Evolutionary conservation across 1,284 basidiomycete genomes (phyloP).

Genomic region (Singerocomus rubriflavus): DNA sequence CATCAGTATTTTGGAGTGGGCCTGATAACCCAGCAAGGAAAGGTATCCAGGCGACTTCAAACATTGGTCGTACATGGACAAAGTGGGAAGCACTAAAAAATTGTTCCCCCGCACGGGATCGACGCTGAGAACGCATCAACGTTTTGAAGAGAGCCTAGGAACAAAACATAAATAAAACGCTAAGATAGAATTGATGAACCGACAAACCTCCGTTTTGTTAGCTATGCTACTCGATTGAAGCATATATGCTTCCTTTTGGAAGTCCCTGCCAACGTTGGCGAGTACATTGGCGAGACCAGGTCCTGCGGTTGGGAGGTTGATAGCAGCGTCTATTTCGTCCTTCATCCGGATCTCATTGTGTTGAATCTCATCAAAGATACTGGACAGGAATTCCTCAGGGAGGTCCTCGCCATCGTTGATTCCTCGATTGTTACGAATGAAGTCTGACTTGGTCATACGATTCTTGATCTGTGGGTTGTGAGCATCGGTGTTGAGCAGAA

Average conservation of each 20-base stretch:
- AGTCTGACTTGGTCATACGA: slow-evolving; percentile 88
- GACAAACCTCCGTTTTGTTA: slow-evolving; percentile 83
- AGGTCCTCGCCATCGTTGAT: slow-evolving; percentile 90
- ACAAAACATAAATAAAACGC: not conserved
- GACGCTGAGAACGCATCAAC: slow-evolving; percentile 84
- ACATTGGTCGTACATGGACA: slow-evolving; percentile 95
- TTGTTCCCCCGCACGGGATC: slow-evolving; percentile 72
- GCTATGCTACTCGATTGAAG: slow-evolving; percentile 94
- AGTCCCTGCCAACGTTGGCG: slow-evolving; percentile 85
- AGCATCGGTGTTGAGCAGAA: slow-evolving; percentile 94
- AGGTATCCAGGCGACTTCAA: slow-evolving; percentile 97
- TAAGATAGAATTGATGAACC: not conserved
- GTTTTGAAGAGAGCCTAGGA: slow-evolving; percentile 82
- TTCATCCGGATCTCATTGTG: slow-evolving; percentile 96
- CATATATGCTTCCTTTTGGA: slow-evolving; percentile 93
- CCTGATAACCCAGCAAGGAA: slow-evolving; percentile 92
- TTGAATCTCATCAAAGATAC: slow-evolving; percentile 87
- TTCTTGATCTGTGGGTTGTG: slow-evolving; percentile 92
- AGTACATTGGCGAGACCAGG: slow-evolving; percentile 79
- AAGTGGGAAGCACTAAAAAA: slow-evolving; percentile 95
- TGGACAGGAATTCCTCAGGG: slow-evolving; percentile 76
- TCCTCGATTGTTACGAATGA: slow-evolving; percentile 90
- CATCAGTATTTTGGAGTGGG: slow-evolving; percentile 89
- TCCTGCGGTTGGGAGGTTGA: slow-evolving; percentile 46
- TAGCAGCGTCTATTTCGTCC: slow-evolving; percentile 78